Conservation (phyloP, 2,329 filamentous ascomycete species). For the Paramyrothecium roridum region DNA sequence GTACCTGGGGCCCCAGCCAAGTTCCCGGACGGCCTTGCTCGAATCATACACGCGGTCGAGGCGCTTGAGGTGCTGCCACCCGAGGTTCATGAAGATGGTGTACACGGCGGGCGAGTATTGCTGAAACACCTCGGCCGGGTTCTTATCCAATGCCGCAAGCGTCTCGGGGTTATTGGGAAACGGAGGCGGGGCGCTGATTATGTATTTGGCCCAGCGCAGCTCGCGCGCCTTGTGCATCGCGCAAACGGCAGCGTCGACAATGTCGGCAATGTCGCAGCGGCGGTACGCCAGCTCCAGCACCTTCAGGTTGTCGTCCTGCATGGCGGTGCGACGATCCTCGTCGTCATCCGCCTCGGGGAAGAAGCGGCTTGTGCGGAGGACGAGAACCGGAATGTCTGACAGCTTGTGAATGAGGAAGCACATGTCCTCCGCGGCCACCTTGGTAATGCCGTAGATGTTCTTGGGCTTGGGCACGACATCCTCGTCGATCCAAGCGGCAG, state of each 20-base stretch:
- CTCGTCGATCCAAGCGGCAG: constrained; percentile 43
- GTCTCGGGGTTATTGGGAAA: constrained; percentile 27
- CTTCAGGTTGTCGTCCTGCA: constrained; percentile 42
- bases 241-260: constrained; percentile 36
- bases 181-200: constrained; percentile 40
- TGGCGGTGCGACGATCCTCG: constrained; percentile 28
- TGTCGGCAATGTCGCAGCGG: constrained; percentile 39
- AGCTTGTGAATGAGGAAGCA: constrained; percentile 38
- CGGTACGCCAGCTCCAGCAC: constrained; percentile 45
- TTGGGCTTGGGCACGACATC: constrained; percentile 35
- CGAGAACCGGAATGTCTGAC: constrained; percentile 33
- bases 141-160: constrained; percentile 27
- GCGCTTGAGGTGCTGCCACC: constrained; percentile 33
- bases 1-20: constrained; percentile 39
- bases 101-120: constrained; percentile 19
- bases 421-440: constrained; percentile 44
- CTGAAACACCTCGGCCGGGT: constrained; percentile 26
- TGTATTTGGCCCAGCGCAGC: constrained; percentile 35
- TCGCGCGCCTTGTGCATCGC: constrained; percentile 29
- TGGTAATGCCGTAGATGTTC: constrained; percentile 48
- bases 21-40: constrained; percentile 32
- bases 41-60: constrained; percentile 45
- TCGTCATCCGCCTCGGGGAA: constrained; percentile 47
- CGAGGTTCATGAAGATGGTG: constrained; percentile 23
- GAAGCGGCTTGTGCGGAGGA: constrained; percentile 46